These are phyloP conservation scores for Microbotryum saponariae DNA, from an alignment of 1,284 basidiomycete genomes.

Conservation along the genomic window DNA sequence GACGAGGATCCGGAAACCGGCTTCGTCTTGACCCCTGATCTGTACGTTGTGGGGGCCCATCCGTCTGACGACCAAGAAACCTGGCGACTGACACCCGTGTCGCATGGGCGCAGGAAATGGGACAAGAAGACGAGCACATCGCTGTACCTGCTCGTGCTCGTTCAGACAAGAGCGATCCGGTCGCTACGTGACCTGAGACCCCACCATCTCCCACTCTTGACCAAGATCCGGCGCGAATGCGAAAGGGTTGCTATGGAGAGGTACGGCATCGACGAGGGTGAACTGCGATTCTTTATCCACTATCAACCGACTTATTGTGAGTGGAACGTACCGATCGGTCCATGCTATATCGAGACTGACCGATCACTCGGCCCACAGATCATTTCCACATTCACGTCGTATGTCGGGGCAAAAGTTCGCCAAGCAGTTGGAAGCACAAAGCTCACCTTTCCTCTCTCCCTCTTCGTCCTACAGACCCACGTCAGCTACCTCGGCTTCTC, in stretches of 20 bases:
- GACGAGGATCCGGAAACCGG: constrained; percentile 52
- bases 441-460: not conserved
- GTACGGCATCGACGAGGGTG: constrained; percentile 55
- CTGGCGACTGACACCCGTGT: not conserved
- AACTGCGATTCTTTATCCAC: constrained; percentile 76
- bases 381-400: constrained; percentile 95
- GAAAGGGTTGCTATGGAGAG: constrained; percentile 50
- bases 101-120: constrained; percentile 48
- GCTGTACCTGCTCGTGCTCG: constrained; percentile 40
- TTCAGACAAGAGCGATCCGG: constrained; percentile 37
- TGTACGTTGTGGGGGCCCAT: constrained; percentile 39
- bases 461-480: constrained; percentile 39
- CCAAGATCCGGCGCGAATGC: constrained; percentile 56
- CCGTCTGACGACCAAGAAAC: constrained; percentile 50
- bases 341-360: not conserved
- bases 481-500: constrained; percentile 56
- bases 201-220: constrained; percentile 61
- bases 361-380: constrained; percentile 48
- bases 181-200: constrained; percentile 50
- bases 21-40: constrained; percentile 79
- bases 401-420: too few species aligned
- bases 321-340: constrained; percentile 37
- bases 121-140: constrained; percentile 58
- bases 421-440: too few species aligned
- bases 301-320: constrained; percentile 94